A percentile compares a stretch with the other conserved stretches of the same genome.
Conservation (phyloP, 164 flowering plant species). For the Dillenia turbinata region DNA sequence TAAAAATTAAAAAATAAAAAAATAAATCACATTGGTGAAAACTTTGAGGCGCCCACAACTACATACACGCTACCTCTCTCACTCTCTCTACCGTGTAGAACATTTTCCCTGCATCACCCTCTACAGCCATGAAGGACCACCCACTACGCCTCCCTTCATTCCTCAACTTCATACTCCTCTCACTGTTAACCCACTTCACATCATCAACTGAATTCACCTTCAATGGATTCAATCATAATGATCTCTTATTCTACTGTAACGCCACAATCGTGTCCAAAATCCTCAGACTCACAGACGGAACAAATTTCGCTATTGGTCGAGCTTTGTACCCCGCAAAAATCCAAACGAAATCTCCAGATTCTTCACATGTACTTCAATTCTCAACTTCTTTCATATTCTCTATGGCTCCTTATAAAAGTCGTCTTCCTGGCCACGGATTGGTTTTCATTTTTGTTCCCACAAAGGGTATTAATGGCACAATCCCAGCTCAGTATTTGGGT, state of each 20-base stretch:
- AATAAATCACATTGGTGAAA: no score
- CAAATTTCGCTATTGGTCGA: conserved; percentile 43
- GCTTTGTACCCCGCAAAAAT: conserved; percentile 43
- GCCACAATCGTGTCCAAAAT: conserved; percentile 34
- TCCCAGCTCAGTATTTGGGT: conserved; percentile 43
- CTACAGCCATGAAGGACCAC: conserved; percentile 11
- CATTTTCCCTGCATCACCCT: not conserved
- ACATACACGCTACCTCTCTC: no score
- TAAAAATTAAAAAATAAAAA: no score
- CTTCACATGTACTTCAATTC: conserved; percentile 38
- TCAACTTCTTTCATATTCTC: conserved; percentile 69
- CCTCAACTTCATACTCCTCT: conserved; percentile 1
- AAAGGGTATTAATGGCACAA: conserved; percentile 35
- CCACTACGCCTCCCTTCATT: conserved; percentile 7
- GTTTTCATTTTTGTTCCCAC: conserved; percentile 46
- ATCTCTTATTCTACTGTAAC: conserved; percentile 31
- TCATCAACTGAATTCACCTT: conserved; percentile 40
- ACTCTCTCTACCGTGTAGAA: no score
- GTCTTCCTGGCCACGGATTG: conserved; percentile 53
- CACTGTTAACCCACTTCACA: not conserved
- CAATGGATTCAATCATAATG: conserved; percentile 46
- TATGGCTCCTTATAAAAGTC: conserved; percentile 35
- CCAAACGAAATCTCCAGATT: conserved; percentile 30
- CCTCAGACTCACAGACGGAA: conserved; percentile 38
- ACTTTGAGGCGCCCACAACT: no score